These are phyloP conservation scores for Triticum dicoccoides DNA, from an alignment of 176 grass and related monocot genomes.

Conservation along the genomic window DNA sequence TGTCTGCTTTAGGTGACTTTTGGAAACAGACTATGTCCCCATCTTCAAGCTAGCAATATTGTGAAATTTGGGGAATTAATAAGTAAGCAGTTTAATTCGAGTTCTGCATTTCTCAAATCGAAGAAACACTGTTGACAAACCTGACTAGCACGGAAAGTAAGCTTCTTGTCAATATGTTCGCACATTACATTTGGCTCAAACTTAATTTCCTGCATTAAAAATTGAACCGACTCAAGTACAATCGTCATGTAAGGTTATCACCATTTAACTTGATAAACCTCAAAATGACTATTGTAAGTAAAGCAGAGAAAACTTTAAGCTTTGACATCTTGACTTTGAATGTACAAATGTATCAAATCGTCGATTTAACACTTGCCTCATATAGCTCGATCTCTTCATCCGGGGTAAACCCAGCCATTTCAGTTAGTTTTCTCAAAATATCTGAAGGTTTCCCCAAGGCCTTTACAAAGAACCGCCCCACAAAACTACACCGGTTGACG, in stretches of 20 bases:
- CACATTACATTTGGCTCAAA: constrained; percentile 89
- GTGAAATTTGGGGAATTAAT: constrained; percentile 19
- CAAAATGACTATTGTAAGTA: background rate
- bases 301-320: background rate
- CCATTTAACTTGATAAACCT: background rate
- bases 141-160: constrained; percentile 70
- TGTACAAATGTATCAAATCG: constrained; percentile 19
- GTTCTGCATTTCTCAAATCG: background rate
- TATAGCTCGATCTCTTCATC: constrained; percentile 90
- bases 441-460: constrained; percentile 75
- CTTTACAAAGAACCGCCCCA: constrained; percentile 79
- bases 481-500: constrained; percentile 54
- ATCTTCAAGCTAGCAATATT: constrained; percentile 83
- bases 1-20: constrained; percentile 47
- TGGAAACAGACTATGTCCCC: constrained; percentile 83
- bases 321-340: background rate
- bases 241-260: background rate
- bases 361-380: constrained; percentile 55
- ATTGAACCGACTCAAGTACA: constrained; percentile 25
- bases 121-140: constrained; percentile 41
- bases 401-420: constrained; percentile 75
- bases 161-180: constrained; percentile 71
- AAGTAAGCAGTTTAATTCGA: constrained; percentile 7
- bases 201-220: constrained; percentile 72
- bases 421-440: constrained; percentile 72